These are phyloP conservation scores for Aspergillus udagawae DNA, from an alignment of 2,329 filamentous ascomycete species.

Conservation along the genomic window DNA sequence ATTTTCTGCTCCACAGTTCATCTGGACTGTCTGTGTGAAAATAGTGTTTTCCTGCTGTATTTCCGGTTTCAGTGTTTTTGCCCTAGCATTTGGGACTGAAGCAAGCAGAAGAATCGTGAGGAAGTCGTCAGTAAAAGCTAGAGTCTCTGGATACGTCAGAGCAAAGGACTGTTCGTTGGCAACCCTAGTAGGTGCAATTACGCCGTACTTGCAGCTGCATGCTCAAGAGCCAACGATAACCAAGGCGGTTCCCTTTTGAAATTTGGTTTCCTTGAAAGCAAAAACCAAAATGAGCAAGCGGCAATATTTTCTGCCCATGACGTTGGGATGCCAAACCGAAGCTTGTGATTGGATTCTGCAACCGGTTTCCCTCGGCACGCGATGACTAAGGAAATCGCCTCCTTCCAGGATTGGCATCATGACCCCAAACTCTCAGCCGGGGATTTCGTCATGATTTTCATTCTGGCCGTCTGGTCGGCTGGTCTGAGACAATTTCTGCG, in stretches of 20 bases:
- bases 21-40: neutral
- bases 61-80: neutral
- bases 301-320: slow-evolving; percentile 32
- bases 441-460: neutral
- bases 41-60: neutral
- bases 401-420: neutral
- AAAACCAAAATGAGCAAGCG: slow-evolving; percentile 21
- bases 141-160: neutral
- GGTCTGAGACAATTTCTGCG: neutral
- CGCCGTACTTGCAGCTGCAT: neutral
- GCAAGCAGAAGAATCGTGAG: neutral
- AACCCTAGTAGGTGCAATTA: neutral
- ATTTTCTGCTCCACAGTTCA: neutral
- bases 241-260: too few relatives aligned
- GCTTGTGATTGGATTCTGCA: slow-evolving; percentile 22
- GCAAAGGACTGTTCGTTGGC: neutral
- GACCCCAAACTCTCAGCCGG: neutral
- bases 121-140: neutral
- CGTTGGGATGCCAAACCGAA: slow-evolving; percentile 16
- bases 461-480: neutral
- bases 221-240: neutral
- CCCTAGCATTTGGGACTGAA: neutral
- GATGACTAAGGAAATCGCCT: slow-evolving; percentile 12
- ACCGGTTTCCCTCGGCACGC: slow-evolving; percentile 15
- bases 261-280: slow-evolving; percentile 2